Base-by-base conservation (phyloP, 257 asterid genomes). In the Ligustrum vulgare region DNA sequence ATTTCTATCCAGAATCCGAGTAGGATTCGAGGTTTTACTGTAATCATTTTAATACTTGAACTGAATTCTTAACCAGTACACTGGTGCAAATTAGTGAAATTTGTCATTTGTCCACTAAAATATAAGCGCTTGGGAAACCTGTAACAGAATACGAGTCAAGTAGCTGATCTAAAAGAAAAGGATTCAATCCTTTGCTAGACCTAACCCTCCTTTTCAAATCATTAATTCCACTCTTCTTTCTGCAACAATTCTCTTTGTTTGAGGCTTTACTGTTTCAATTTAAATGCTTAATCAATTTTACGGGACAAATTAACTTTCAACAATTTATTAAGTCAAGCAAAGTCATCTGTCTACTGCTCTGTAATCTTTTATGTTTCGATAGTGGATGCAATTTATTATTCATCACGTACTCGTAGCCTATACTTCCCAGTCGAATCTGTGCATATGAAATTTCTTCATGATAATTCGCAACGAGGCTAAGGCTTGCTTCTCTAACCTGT, bases 401-500 rank as follows among this genome's bases (percentile, higher is more conserved):
- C 25, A 54, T 18, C 63, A 16, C n/a, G 25, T n/a, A n/a, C 63
- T 5, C 6, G 11, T n/a, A 54, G 25, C 25, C 25, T 54, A 10
- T 58, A 22, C 66, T 58, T 4, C 16, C 32, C 33, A 11, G 13
- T 58, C 33, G 22, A 58, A 58, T 58, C 66, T 22, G 31, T 22
- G 31, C 66, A 23, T 22, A 23, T 23, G 33, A 22, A 20, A 4
- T 58, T 58, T 3, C 66, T 58, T 58, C 33, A 58, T 1, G 6
- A 58, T 23, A 54, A 54, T 6, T 58, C 9, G 66, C 66, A 58
- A 47, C 62, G 63, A 71, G 43, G 51, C 43, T 33, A 49, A 71
- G 43, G 51, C 43, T 33, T 18, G 7, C 13, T 34, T 15, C 49
- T 73, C 49, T 77, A 75, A 76, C 79, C 63, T 78, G 75, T 12